Evolutionary conservation across 345 rosid species (phyloP), one percentile per base, ranked within the genome.

Genomic region (Bruguiera gymnorhiza): DNA sequence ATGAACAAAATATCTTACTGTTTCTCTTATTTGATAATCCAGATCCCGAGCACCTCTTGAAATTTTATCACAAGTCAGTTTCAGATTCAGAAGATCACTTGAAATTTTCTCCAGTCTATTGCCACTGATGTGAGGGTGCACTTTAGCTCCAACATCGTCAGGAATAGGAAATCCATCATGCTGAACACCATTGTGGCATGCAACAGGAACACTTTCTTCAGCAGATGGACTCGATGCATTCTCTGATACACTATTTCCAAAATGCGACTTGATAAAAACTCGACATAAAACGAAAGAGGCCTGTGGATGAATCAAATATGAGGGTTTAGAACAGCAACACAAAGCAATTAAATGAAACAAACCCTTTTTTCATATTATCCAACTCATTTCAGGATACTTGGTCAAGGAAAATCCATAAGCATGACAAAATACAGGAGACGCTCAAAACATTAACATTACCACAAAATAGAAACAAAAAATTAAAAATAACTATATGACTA

Each of bases 281-380:
- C 86, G 82, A 37, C 92, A 87, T 21, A 79, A 68, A 1, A 79
- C 92, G 79, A 81, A 87, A 57, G 82, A 66, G 51, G 83, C 82
- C 92, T 68, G 57, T 61, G 59, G 23, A 60, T 5, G 53, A 18
- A 53, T 61, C 8, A 39, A 39, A 19, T 5, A 51, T 36, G 62
- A 62, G 65, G 53, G 27, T 53, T 36, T 3, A n/a, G 27, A n/a
- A 55, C 4, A 56, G 26, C 59, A 55, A n/a, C 46, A 3, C 48
- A 43, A 43, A 43, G 18, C 48, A 43, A 43, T 43, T 43, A 13
- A 43, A 43, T 43, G 18, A 43, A 43, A 43, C 48, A 43, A 37
- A 37, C 46, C 11, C 48, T 10, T 13, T 13, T 43, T 13, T 10
- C 48, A 43, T 43, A 43, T 10, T 43, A 43, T 43, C 18, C 48